A percentile compares a stretch with the other conserved stretches of the same genome.
Conservation (phyloP, 306 rosid species). For the Alnus rubra region DNA sequence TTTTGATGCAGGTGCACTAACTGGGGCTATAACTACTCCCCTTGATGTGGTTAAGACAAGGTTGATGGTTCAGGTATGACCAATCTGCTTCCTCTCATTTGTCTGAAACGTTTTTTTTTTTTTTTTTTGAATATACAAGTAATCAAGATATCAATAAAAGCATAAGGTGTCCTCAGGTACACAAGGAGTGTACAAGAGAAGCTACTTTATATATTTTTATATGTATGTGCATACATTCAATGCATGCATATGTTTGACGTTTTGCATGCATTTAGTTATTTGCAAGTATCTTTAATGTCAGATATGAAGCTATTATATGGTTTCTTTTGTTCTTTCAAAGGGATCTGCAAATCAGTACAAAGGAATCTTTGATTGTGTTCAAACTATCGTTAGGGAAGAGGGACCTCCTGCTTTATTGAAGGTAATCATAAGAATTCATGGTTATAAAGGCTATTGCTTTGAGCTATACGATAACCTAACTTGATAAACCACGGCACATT, state of each 20-base stretch:
- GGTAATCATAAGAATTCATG: conserved; percentile 41
- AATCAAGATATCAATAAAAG: too few relatives aligned
- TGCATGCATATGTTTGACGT: background rate
- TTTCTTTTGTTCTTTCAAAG: conserved; percentile 38
- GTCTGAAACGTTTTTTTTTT: background rate
- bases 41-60: conserved; percentile 96
- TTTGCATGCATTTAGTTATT: conserved; percentile 1
- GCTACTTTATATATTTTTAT: background rate
- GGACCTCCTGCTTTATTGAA: conserved; percentile 79
- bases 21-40: conserved; percentile 94
- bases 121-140: background rate
- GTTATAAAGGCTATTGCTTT: background rate
- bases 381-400: conserved; percentile 86
- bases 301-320: conserved; percentile 33
- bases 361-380: conserved; percentile 88
- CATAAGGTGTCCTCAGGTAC: too few relatives aligned
- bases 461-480: background rate
- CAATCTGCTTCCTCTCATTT: conserved; percentile 14
- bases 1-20: conserved; percentile 70
- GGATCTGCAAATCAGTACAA: conserved; percentile 83
- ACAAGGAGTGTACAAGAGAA: too few relatives aligned
- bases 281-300: conserved; percentile 17
- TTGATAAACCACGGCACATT: background rate
- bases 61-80: conserved; percentile 82
- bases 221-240: background rate